Base-by-base conservation (phyloP, 768 basidiomycete genomes). In the Pulveroboletus sp. region DNA sequence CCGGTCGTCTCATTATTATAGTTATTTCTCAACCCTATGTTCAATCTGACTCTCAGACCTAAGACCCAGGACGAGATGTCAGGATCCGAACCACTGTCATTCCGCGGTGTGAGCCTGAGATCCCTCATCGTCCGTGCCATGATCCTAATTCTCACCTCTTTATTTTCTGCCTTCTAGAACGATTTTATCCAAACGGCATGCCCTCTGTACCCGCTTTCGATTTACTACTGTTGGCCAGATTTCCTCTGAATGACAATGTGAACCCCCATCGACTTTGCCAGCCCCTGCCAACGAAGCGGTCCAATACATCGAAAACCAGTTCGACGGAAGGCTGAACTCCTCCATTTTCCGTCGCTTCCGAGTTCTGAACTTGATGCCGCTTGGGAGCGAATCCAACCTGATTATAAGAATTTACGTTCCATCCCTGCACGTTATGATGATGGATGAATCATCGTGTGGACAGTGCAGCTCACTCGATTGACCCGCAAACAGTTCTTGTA, bases 351-450 rank as follows among this genome's bases (percentile, higher is more conserved):
- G 36, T 21, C 39, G 40, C 3, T 14, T 5, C 52, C 48, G 7
- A 39, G 36, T 32, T 39, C 38, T 14, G 47, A 45, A 27, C n/a
- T 53, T 6, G 48, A 53, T 31, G 43, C 43, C 31, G 48, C 34
- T 20, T 53, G 52, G 52, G 27, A 16, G 8, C 20, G 13, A 3
- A 21, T 53, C 23, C 21, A 37, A 20, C 4, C 27, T 2, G 27
- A 45, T 31, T 20, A 47, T 52, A 20, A 27, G 12, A 1, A 5
- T 24, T 24, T n/a, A n/a, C n/a, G n/a, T n/a, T n/a, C n/a, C 7
- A 12, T 21, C 21, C 20, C 3, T 38, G 38, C 19, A 9, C 6
- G 12, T 24, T 10, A 14, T 24, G 7, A n/a, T n/a, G n/a, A n/a
- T n/a, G n/a, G n/a, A n/a, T n/a, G n/a, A 8, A 11, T 23, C 12